Evolutionary conservation across 2,329 filamentous ascomycete species (phyloP).

Genomic region (Hysterium pulicare): DNA sequence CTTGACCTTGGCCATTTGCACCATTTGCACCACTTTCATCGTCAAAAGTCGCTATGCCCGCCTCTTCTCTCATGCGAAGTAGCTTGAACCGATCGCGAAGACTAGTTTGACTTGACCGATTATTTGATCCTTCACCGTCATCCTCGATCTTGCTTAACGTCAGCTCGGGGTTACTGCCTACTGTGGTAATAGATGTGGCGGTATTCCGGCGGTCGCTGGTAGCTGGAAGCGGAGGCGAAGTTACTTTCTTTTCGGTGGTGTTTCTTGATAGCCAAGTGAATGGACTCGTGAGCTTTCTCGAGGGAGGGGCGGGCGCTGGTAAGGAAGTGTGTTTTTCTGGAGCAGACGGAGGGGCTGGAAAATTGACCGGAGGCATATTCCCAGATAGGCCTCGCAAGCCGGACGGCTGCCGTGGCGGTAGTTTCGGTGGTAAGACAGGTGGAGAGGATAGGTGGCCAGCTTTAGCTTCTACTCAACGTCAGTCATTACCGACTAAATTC

Average conservation of each 20-base stretch:
- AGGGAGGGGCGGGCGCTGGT: conserved; percentile 41
- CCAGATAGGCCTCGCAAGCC: conserved; percentile 66
- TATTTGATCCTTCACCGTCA: conserved; percentile 28
- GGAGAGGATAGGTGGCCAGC: too few species aligned
- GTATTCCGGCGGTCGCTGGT: conserved; percentile 63
- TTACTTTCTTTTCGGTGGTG: conserved; percentile 53
- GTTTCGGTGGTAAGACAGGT: conserved; percentile 45
- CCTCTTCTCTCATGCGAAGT: conserved; percentile 45
- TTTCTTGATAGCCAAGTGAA: conserved; percentile 80
- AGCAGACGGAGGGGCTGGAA: conserved; percentile 27
- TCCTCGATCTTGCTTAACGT: conserved; percentile 75
- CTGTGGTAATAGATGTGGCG: conserved; percentile 72
- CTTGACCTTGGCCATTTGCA: conserved; percentile 32
- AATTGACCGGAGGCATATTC: conserved; percentile 63
- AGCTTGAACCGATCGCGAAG: conserved; percentile 47
- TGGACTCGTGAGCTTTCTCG: conserved; percentile 78
- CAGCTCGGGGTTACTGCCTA: conserved; percentile 78
- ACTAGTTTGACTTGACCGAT: conserved; percentile 38
- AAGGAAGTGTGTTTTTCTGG: conserved; percentile 23
- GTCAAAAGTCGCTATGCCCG: conserved; percentile 30
- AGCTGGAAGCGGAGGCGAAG: conserved; percentile 55
- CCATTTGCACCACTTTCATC: conserved; percentile 47
- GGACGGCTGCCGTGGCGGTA: conserved; percentile 47
- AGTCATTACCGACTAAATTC: too few species aligned
- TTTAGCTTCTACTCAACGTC: too few species aligned